phyloP scores from a whole-genome alignment of 129 eudicot genomes.

The Chrysanthemum seticuspe region DNA sequence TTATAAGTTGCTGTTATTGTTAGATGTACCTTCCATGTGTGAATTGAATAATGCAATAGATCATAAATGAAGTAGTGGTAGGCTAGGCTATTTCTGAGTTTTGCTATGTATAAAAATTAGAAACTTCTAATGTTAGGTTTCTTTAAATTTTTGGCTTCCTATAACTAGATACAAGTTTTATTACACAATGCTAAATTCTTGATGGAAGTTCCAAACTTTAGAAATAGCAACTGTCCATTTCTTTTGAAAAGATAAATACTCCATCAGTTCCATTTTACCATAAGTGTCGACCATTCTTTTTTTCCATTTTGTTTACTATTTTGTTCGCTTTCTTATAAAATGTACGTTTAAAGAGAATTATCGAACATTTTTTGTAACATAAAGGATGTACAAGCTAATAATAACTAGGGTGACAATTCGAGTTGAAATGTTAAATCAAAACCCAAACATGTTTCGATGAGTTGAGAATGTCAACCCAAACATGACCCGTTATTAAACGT shows the following conservation, averaged over 20 bases:
- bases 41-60: not conserved
- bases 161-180: not conserved
- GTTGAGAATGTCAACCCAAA: too few relatives aligned
- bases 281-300: too few relatives aligned
- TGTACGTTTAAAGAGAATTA: too few relatives aligned
- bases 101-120: conserved; percentile 9
- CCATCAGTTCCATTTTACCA: not conserved
- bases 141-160: conserved; percentile 5
- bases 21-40: conserved; percentile 10
- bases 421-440: too few relatives aligned
- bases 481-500: too few relatives aligned
- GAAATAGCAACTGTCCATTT: not conserved
- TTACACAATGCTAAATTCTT: not conserved
- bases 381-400: too few relatives aligned
- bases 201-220: not conserved
- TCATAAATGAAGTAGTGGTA: conserved; percentile 27
- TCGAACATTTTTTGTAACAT: too few relatives aligned
- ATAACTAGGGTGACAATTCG: too few relatives aligned
- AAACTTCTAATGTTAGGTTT: conserved; percentile 21
- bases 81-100: conserved; percentile 3
- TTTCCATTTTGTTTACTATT: too few relatives aligned
- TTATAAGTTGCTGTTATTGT: conserved; percentile 3
- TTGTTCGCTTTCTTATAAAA: too few relatives aligned
- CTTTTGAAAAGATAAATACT: not conserved
- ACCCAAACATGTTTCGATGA: too few relatives aligned